Percentiles rank a stretch among this genome's conserved stretches.
phyloP scores from a whole-genome alignment of 2,329 filamentous ascomycete genomes.

The Hansfordia pulvinata region DNA sequence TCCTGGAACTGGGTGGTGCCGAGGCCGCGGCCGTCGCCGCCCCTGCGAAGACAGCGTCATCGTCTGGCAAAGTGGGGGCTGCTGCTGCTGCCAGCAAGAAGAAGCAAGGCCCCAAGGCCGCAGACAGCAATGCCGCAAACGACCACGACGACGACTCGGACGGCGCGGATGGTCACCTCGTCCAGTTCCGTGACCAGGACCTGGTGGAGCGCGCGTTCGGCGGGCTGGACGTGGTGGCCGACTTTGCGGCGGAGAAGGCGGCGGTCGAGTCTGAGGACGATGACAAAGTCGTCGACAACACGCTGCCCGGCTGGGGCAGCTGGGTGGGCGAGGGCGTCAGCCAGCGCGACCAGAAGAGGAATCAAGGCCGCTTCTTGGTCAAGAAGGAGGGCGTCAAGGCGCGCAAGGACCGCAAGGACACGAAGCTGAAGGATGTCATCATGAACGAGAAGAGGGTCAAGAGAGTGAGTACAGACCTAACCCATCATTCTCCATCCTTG shows the following conservation, averaged over 20 bases:
- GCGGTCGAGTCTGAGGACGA: constrained; percentile 61
- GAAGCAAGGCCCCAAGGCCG: constrained; percentile 6
- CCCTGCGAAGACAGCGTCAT: constrained; percentile 10
- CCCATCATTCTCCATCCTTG: too few species aligned
- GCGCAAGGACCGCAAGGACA: constrained; percentile 65
- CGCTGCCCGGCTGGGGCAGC: constrained; percentile 86
- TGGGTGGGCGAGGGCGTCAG: constrained; percentile 81
- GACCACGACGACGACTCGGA: constrained; percentile 28
- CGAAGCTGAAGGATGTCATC: constrained; percentile 71
- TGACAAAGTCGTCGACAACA: constrained; percentile 68
- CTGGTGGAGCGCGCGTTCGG: constrained; percentile 79
- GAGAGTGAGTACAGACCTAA: constrained; percentile 68
- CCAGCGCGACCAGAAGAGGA: constrained; percentile 51
- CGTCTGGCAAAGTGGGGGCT: too few species aligned
- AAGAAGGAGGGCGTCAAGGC: constrained; percentile 58
- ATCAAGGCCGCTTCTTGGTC: constrained; percentile 47
- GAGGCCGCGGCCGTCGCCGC: constrained; percentile 10
- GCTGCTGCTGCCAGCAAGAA: constrained; percentile 4
- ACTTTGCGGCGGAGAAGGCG: constrained; percentile 72
- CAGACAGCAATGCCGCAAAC: constrained; percentile 11
- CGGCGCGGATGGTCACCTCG: constrained; percentile 33
- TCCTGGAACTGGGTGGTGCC: constrained; percentile 16
- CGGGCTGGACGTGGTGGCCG: constrained; percentile 67
- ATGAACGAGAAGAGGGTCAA: constrained; percentile 83
- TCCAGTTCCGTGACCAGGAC: constrained; percentile 46